phyloP scores from a whole-genome alignment of 495 filamentous ascomycete genomes.

The Penicillium soppii region DNA sequence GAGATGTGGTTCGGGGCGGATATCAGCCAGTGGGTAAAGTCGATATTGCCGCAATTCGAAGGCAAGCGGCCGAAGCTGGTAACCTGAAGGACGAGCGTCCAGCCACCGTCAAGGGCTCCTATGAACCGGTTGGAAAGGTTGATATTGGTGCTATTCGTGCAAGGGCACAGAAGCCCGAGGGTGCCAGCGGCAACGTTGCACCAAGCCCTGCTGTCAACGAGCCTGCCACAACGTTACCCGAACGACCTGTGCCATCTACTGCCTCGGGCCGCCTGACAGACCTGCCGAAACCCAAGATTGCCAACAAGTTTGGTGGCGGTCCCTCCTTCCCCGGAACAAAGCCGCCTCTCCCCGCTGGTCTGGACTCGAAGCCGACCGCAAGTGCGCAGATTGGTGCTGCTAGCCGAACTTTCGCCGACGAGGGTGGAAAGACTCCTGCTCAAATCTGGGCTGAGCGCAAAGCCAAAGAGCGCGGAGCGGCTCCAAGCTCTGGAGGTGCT shows the following conservation, averaged over 20 bases:
- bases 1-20: constrained; percentile 77
- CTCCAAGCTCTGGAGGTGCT: constrained; percentile 31
- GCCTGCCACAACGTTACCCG: constrained; percentile 57
- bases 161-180: constrained; percentile 64
- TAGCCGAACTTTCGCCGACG: constrained; percentile 88
- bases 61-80: constrained; percentile 68
- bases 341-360: constrained; percentile 70
- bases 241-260: constrained; percentile 64
- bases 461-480: constrained; percentile 67
- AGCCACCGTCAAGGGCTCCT: constrained; percentile 80
- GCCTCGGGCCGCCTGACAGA: constrained; percentile 79
- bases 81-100: constrained; percentile 69
- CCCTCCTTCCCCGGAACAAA: constrained; percentile 80
- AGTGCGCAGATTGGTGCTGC: constrained; percentile 69
- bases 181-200: constrained; percentile 40
- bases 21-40: constrained; percentile 97
- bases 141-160: constrained; percentile 92
- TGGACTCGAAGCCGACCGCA: constrained; percentile 51
- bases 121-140: constrained; percentile 90
- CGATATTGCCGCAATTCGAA: constrained; percentile 85
- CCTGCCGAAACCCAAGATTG: constrained; percentile 90
- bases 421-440: constrained; percentile 93
- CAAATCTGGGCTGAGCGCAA: constrained; percentile 98
- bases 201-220: constrained; percentile 37
- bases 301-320: constrained; percentile 77